Evolutionary conservation across 805 yeast genomes (phyloP), one percentile per base, ranked within the genome.

Genomic region (Jamesozyma spencerorum): DNA sequence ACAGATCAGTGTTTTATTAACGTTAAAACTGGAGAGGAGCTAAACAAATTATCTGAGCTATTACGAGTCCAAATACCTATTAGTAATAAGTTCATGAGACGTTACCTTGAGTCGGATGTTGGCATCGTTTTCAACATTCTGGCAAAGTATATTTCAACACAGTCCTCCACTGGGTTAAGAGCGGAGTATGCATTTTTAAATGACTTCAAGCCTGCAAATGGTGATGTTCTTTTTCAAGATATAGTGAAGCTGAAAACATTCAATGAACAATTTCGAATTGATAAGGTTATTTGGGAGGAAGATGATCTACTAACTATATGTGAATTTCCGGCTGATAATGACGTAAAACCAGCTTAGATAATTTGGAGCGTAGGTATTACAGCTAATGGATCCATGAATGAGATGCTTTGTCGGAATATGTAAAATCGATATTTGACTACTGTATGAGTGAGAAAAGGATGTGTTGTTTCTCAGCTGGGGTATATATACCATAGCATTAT

Each of bases 61-160:
- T 28, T 45, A 6, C 41, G 43, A 32, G 43, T 50, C 14, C 49
- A 50, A 33, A 18, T 50, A 5, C 52, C 54, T 1, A 48, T 47
- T 15, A 40, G 48, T 40, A 40, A 43, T 27, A 37, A 44, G 2
- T 50, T 48, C 27, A 44, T 51, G 47, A 43, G 42, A 29, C 40
- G 43, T 15, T 48, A 32, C 31, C 30, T 48, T 27, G 37, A 43
- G 12, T 31, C 37, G 14, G 49, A 45, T 18, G 42, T 44, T 14
- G 46, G 50, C 15, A 30, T 34, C 4, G 19, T 47, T 3, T 36
- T 48, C 19, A 35, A 34, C 17, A 37, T 48, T 18, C 17, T 49
- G 14, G 18, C 34, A 2, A 49, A 47, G 27, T 41, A 46, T 7
- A 43, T 49, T 39, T 19, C 28, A 3, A 43, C 48, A 3, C 46